Conservation (phyloP, 2,329 filamentous ascomycete species). For the Colletotrichum sp. region DNA sequence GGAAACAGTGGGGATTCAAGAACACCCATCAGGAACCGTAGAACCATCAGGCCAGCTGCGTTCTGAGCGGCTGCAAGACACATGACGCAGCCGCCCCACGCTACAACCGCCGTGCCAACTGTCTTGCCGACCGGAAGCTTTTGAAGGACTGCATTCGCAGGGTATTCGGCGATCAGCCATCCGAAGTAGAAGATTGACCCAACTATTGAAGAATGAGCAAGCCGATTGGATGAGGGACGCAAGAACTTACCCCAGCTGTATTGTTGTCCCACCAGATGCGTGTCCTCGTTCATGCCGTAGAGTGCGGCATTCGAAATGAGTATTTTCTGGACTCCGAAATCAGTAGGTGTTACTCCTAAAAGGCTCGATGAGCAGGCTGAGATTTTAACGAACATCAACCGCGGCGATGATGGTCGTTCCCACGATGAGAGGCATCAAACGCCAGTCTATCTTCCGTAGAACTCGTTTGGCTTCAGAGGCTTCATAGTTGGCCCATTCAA, state of each 20-base stretch:
- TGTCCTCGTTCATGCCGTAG: slow-evolving; percentile 59
- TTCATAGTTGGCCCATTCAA: neutral
- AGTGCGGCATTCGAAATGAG: slow-evolving; percentile 59
- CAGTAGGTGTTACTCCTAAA: neutral
- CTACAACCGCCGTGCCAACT: neutral
- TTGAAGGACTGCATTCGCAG: neutral
- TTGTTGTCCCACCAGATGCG: slow-evolving; percentile 1
- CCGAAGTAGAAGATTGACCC: neutral
- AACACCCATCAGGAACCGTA: neutral
- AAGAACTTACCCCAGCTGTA: neutral
- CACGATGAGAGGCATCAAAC: slow-evolving; percentile 6
- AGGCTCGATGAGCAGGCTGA: neutral
- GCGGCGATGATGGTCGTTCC: neutral
- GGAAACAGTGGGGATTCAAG: neutral
- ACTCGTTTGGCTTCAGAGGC: neutral
- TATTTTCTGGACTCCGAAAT: slow-evolving; percentile 36
- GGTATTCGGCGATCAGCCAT: neutral
- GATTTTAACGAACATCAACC: neutral
- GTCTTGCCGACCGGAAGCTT: neutral
- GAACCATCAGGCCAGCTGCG: neutral
- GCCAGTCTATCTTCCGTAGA: slow-evolving; percentile 9
- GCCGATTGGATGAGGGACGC: neutral
- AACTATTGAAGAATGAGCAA: neutral
- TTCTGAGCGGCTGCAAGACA: neutral
- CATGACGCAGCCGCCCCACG: neutral